These are phyloP conservation scores for Acer saccharum DNA, from an alignment of 345 rosid species.

Conservation along the genomic window DNA sequence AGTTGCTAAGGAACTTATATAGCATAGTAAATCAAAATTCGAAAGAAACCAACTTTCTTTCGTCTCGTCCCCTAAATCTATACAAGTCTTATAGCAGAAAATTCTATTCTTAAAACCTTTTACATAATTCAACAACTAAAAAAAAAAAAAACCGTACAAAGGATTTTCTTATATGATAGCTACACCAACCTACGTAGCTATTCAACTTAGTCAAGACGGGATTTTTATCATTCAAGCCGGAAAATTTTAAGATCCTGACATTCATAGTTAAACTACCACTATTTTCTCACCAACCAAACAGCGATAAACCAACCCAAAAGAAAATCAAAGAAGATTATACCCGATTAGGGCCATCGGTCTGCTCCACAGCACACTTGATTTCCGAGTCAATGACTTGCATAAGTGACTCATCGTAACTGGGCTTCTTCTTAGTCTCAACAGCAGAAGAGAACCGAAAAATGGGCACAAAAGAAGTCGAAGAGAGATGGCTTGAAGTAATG, in stretches of 20 bases:
- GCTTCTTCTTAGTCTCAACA: slow-evolving; percentile 26
- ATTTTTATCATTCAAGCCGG: too few species aligned
- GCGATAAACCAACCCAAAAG: too few species aligned
- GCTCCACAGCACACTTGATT: slow-evolving; percentile 59
- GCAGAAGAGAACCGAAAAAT: slow-evolving; percentile 40
- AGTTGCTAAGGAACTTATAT: background rate
- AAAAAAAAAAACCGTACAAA: too few species aligned
- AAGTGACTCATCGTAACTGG: slow-evolving; percentile 54
- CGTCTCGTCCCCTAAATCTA: background rate
- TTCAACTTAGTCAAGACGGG: too few species aligned
- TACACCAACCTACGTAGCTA: too few species aligned
- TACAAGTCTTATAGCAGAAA: too few species aligned
- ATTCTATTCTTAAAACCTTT: too few species aligned
- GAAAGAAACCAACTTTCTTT: background rate
- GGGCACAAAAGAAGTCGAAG: slow-evolving; percentile 15
- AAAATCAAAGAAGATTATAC: slow-evolving; percentile 29
- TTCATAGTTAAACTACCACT: background rate
- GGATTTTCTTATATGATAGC: too few species aligned
- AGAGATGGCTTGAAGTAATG: slow-evolving; percentile 30
- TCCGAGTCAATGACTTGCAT: slow-evolving; percentile 66
- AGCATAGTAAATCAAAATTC: background rate
- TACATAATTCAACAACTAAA: too few species aligned
- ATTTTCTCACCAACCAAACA: background rate
- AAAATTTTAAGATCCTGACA: background rate
- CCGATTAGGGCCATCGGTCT: slow-evolving; percentile 49